A percentile compares a stretch with the other conserved stretches of the same genome.
phyloP scores from a whole-genome alignment of 208 protist genomes.

The Porcisia hertigi region DNA sequence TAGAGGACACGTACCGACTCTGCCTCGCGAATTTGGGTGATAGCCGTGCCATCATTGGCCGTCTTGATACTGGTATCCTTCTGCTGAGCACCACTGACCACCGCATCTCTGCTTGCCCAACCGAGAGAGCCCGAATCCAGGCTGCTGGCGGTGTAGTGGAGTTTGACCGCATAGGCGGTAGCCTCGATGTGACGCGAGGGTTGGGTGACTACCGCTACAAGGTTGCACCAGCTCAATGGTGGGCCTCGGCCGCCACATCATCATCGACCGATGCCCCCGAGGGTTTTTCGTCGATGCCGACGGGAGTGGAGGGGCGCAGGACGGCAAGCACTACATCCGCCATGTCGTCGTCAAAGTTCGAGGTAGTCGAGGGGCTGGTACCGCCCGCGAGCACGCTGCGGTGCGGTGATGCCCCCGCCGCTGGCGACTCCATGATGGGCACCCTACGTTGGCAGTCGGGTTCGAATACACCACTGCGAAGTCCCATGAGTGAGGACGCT shows the following conservation, averaged over 20 bases:
- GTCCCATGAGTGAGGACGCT: background rate
- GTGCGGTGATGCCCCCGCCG: background rate
- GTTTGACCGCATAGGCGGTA: slow-evolving; percentile 58
- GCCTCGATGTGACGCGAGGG: slow-evolving; percentile 66
- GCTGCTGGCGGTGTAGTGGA: slow-evolving; percentile 49
- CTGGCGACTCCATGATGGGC: background rate
- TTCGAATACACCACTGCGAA: slow-evolving; percentile 7
- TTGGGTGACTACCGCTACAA: slow-evolving; percentile 72
- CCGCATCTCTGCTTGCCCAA: slow-evolving; percentile 38
- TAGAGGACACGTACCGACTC: slow-evolving; percentile 28
- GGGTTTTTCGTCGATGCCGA: background rate
- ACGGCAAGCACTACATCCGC: background rate
- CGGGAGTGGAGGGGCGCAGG: background rate
- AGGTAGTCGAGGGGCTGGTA: background rate
- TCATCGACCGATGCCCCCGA: background rate
- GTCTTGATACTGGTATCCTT: slow-evolving; percentile 30
- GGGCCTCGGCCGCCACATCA: slow-evolving; percentile 7
- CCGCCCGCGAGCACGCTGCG: background rate
- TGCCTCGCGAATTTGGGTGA: slow-evolving; percentile 81
- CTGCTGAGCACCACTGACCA: slow-evolving; percentile 63
- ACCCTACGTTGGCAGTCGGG: slow-evolving; percentile 15
- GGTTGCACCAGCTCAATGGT: slow-evolving; percentile 47
- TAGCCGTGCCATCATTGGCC: slow-evolving; percentile 66
- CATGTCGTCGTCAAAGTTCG: background rate
- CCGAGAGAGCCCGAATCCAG: slow-evolving; percentile 41